Conservation (phyloP, 495 filamentous ascomycete species). For the Penicillium cosmopolitanum region DNA sequence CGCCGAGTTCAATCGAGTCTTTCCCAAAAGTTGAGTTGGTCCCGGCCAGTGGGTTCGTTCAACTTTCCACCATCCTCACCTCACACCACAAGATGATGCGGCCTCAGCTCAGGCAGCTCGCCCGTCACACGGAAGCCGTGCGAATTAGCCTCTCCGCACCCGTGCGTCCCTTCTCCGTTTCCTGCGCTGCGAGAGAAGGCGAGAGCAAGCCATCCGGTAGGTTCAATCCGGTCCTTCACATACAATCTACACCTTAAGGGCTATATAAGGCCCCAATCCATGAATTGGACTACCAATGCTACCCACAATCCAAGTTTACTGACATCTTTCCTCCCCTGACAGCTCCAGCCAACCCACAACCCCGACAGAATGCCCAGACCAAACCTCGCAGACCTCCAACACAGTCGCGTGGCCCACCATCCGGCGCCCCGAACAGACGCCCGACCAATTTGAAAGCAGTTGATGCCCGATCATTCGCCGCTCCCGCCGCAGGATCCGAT, state of each 20-base stretch:
- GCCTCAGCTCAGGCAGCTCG: slow-evolving; percentile 27
- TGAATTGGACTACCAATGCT: no score
- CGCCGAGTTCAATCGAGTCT: slow-evolving; percentile 3
- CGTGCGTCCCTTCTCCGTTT: slow-evolving; percentile 38
- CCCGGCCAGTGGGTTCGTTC: neutral
- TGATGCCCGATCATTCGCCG: slow-evolving; percentile 48
- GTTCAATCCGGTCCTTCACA: slow-evolving; percentile 12
- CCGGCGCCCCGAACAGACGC: slow-evolving; percentile 25
- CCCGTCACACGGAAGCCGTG: slow-evolving; percentile 21
- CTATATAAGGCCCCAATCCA: no score
- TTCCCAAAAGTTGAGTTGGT: slow-evolving; percentile 19
- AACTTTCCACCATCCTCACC: slow-evolving; percentile 11
- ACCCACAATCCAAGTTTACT: no score
- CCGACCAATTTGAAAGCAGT: slow-evolving; percentile 32
- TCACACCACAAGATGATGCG: slow-evolving; percentile 38
- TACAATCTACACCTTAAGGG: no score
- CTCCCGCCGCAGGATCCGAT: slow-evolving; percentile 31
- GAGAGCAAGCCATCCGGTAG: slow-evolving; percentile 28
- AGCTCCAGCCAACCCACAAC: slow-evolving; percentile 3
- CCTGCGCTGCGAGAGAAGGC: slow-evolving; percentile 25
- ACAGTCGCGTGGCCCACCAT: slow-evolving; percentile 26
- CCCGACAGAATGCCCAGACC: slow-evolving; percentile 5
- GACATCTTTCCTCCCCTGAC: no score
- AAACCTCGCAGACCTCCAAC: slow-evolving; percentile 18
- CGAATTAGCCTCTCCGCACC: slow-evolving; percentile 18